Conservation (phyloP, 2,329 filamentous ascomycete genomes). For the Ramularia endophylla region DNA sequence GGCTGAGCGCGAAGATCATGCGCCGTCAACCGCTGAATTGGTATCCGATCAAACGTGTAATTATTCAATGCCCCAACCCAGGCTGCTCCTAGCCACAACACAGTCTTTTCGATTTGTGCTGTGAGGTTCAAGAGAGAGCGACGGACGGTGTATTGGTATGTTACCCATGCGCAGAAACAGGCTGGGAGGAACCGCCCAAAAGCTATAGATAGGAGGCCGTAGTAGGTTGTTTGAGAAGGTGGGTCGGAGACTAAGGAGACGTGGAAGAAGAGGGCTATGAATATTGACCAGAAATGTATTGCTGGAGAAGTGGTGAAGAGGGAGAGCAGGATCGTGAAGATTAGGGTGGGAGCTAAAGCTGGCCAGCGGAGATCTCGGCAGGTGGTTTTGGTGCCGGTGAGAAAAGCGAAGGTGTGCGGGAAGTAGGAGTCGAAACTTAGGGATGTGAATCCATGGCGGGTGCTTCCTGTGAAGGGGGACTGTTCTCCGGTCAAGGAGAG, state of each 20-base stretch:
- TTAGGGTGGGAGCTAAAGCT: conserved; percentile 71
- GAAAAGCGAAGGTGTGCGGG: conserved; percentile 77
- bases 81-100: conserved; percentile 82
- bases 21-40: conserved; percentile 82
- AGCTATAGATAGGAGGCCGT: conserved; percentile 68
- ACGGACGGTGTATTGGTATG: conserved; percentile 75
- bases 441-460: conserved; percentile 69
- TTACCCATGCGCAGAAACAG: conserved; percentile 78
- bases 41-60: conserved; percentile 91
- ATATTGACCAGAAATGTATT: conserved; percentile 79
- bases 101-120: conserved; percentile 81
- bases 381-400: conserved; percentile 56
- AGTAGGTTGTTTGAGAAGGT: conserved; percentile 59
- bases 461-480: conserved; percentile 56
- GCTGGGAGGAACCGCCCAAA: conserved; percentile 80
- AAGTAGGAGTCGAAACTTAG: conserved; percentile 82
- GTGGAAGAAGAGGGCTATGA: conserved; percentile 79
- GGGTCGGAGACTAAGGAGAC: conserved; percentile 86
- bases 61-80: conserved; percentile 93
- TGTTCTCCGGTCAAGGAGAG: conserved; percentile 66
- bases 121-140: conserved; percentile 66
- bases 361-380: conserved; percentile 79
- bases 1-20: conserved; percentile 87
- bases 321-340: conserved; percentile 71
- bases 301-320: conserved; percentile 73